Conservation (phyloP, 352 stramenopile species). For the Thalassiosira oceanica region DNA sequence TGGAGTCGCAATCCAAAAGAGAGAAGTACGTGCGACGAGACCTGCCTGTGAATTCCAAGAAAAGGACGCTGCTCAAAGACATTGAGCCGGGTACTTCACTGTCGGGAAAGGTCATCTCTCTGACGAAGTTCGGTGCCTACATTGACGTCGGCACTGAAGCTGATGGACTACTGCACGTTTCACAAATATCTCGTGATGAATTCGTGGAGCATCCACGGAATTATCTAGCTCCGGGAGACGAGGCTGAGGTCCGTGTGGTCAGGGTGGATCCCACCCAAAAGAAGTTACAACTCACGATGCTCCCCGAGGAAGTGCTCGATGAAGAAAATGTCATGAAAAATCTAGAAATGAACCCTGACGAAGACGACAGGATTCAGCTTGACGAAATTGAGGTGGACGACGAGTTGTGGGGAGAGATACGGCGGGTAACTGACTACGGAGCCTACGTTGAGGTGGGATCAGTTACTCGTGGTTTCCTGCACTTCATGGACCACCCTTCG, state of each 20-base stretch:
- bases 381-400: slow-evolving; percentile 74
- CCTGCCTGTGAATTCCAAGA: slow-evolving; percentile 33
- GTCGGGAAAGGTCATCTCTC: slow-evolving; percentile 68
- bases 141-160: slow-evolving; percentile 74
- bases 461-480: slow-evolving; percentile 70
- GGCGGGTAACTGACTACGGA: slow-evolving; percentile 74
- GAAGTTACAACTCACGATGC: slow-evolving; percentile 77
- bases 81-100: slow-evolving; percentile 53
- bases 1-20: slow-evolving; percentile 54
- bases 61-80: slow-evolving; percentile 42
- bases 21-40: slow-evolving; percentile 37
- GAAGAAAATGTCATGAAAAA: slow-evolving; percentile 39
- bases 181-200: slow-evolving; percentile 64
- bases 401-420: slow-evolving; percentile 78
- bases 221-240: slow-evolving; percentile 59
- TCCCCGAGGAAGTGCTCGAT: slow-evolving; percentile 44
- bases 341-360: slow-evolving; percentile 24
- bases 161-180: slow-evolving; percentile 77
- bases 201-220: slow-evolving; percentile 74
- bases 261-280: slow-evolving; percentile 53
- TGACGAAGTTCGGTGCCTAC: slow-evolving; percentile 73
- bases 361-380: slow-evolving; percentile 66
- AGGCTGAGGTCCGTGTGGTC: slow-evolving; percentile 64
- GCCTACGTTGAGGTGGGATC: slow-evolving; percentile 75
- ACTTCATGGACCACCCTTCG: slow-evolving; percentile 82